Conservation (phyloP, 176 grass and related monocot genomes). For the Carex kokanica region DNA sequence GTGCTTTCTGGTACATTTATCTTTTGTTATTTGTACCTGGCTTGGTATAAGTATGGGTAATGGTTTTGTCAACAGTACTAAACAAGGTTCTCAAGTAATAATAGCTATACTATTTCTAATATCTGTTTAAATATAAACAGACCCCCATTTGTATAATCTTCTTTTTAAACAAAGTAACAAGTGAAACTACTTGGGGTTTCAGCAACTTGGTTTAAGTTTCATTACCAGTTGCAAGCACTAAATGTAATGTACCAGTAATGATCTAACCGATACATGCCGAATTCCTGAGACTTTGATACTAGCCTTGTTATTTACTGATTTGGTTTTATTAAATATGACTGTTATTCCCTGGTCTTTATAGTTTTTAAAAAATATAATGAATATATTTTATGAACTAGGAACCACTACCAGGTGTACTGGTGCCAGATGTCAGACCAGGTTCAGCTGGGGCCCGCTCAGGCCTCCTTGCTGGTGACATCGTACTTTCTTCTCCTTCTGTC, state of each 20-base stretch:
- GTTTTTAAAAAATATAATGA: background rate
- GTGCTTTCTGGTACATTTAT: background rate
- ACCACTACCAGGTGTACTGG: slow-evolving; percentile 59
- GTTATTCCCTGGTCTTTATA: background rate
- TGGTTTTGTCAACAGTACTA: background rate
- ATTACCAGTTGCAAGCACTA: too few relatives aligned
- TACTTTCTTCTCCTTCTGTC: slow-evolving; percentile 66
- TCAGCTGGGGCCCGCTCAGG: slow-evolving; percentile 63
- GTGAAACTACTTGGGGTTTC: too few relatives aligned
- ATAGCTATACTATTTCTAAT: background rate
- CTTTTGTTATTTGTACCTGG: background rate
- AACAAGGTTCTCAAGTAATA: background rate
- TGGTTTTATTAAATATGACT: background rate
- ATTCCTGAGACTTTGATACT: background rate
- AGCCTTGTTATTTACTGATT: background rate
- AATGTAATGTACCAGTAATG: background rate
- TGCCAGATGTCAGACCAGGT: slow-evolving; percentile 63
- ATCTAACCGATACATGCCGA: background rate
- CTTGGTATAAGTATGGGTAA: background rate
- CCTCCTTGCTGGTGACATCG: slow-evolving; percentile 67
- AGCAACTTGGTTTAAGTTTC: too few relatives aligned
- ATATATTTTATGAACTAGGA: slow-evolving; percentile 24
- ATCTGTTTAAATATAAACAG: background rate
- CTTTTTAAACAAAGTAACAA: too few relatives aligned
- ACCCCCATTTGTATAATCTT: background rate